Percentiles rank a stretch among this genome's conserved stretches.
Evolutionary conservation across 73 alveolate species (phyloP).

Genomic region (Symbiodinium pilosum): DNA sequence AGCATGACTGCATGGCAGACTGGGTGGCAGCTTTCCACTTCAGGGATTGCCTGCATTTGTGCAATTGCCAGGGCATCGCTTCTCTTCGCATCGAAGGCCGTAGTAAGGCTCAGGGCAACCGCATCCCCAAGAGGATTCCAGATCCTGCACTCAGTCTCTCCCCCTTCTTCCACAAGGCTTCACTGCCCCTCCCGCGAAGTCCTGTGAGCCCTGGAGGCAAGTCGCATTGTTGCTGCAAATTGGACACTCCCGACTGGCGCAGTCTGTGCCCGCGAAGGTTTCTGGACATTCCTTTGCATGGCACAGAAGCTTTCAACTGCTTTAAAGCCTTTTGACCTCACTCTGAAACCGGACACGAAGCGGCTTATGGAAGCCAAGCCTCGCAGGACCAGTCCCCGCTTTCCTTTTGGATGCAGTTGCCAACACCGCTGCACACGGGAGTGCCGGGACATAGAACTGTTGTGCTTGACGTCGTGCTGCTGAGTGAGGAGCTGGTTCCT

Average conservation of each 20-base stretch:
- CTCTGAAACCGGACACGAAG: background rate
- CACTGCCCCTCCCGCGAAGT: background rate
- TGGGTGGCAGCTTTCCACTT: background rate
- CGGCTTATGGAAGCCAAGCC: background rate
- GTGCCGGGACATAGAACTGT: constrained; percentile 41
- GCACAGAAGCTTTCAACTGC: background rate
- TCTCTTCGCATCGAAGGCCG: background rate
- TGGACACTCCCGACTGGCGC: constrained; percentile 32
- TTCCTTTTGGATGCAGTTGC: constrained; percentile 10
- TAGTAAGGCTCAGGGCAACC: background rate
- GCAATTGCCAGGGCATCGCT: background rate
- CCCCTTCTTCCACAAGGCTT: background rate
- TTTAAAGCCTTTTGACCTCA: background rate
- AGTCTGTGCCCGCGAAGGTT: background rate
- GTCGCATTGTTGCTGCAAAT: constrained; percentile 28
- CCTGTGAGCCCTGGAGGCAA: constrained; percentile 42
- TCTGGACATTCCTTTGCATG: background rate
- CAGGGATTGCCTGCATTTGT: background rate
- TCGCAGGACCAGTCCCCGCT: constrained; percentile 14
- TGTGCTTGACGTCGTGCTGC: background rate
- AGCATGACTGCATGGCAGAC: background rate
- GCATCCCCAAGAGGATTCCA: constrained; percentile 22
- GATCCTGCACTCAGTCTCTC: background rate
- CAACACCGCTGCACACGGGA: constrained; percentile 22
- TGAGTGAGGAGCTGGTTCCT: background rate